Evolutionary conservation across 106 monocot species (phyloP).

Genomic region (Iris macrosiphon): DNA sequence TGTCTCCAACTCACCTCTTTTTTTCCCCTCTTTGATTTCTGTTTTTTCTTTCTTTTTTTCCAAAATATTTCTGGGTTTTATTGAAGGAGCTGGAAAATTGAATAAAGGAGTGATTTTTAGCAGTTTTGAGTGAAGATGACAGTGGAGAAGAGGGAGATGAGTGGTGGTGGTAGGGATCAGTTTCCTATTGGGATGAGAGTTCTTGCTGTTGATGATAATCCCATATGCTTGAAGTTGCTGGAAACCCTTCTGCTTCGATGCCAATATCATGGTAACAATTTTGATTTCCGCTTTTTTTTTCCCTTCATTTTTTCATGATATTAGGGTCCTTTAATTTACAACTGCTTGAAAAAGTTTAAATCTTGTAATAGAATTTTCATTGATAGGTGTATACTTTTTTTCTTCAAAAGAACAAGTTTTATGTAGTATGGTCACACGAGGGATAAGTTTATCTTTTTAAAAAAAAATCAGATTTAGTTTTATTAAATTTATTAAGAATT

Average conservation of each 20-base stretch:
- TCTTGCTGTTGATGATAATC: constrained; percentile 40
- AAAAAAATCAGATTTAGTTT: too few species aligned
- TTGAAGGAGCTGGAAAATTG: not conserved
- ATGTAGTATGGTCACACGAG: too few species aligned
- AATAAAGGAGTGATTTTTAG: not conserved
- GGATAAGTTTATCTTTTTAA: too few species aligned
- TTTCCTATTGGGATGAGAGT: constrained; percentile 38
- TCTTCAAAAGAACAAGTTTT: too few species aligned
- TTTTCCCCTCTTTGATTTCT: not conserved
- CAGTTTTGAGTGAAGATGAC: not conserved
- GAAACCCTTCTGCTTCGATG: constrained; percentile 27
- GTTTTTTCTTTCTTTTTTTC: not conserved
- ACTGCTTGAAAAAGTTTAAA: too few species aligned
- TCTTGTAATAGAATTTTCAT: too few species aligned
- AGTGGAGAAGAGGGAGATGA: constrained; percentile 18
- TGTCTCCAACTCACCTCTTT: too few species aligned
- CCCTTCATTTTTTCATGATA: not conserved
- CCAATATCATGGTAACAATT: constrained; percentile 30
- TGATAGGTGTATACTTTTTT: too few species aligned
- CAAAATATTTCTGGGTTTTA: not conserved
- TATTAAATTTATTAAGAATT: too few species aligned
- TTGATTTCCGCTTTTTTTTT: not conserved
- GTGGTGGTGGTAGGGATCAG: constrained; percentile 11
- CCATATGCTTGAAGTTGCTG: constrained; percentile 28
- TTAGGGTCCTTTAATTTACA: too few species aligned